Base-by-base conservation (phyloP, 495 filamentous ascomycete species). In the Annulohypoxylon moriforme region DNA sequence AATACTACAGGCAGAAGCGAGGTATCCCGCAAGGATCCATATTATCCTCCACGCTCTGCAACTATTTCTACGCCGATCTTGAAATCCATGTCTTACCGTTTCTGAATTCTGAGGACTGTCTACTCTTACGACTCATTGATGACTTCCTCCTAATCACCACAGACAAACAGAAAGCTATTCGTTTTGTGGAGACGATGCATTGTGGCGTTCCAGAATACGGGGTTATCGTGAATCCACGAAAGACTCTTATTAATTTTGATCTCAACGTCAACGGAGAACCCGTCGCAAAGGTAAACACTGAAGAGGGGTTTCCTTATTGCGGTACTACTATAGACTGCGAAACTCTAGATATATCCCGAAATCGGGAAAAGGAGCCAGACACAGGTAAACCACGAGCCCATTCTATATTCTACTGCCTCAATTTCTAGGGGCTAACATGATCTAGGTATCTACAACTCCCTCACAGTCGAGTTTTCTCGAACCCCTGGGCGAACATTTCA, bases 1-100 rank as follows among this genome's bases (percentile, higher is more conserved):
- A 91, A 58, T 96, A 90, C 80, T 98, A 93, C 74, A 87, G 93
- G 11, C 96, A 98, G 73, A 94, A 90, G 73, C 83, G 86, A 33
- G 96, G 96, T 13, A 97, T 99, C 22, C 94, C 96, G 0, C 96
- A 99, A 78, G 96, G 96, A 36, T 97, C 94, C 0, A 85, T 97
- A 0, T 75, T 99, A 24, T 97, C 94, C 9, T 91, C 88, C 53
- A 82, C 93, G 31, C 84, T 99, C 0, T 98, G 96, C 85, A 98
- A 94, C 77, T 93, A 95, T 76, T 97, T 98, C 76, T 98, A 98
- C 75, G 95, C 91, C 3, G 88, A 94, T 67, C 84, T 99, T 2
- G 96, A 99, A 78, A 72, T 81, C 3, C 80, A 89, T 22, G 79
- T 89, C 2, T 81, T 99, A 3, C 75, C 79, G 1, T 98, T 97